These are phyloP conservation scores for Urochloa ruziziensis DNA, from an alignment of 176 grass and related monocot species.

Conservation along the genomic window DNA sequence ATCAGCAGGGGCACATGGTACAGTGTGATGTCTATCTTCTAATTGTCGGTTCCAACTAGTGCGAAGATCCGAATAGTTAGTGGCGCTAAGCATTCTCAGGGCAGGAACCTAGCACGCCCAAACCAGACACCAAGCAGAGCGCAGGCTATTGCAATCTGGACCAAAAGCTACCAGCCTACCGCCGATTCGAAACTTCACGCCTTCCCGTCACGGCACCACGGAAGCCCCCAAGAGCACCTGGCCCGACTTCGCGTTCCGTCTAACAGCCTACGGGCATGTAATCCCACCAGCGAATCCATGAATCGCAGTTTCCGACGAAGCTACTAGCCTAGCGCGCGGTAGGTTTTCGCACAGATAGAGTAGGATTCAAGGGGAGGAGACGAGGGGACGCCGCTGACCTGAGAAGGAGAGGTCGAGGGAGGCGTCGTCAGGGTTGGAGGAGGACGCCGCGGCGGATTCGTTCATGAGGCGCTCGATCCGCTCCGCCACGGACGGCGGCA, in stretches of 20 bases:
- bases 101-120: neutral
- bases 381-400: conserved; percentile 34
- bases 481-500: conserved; percentile 71
- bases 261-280: neutral
- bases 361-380: neutral
- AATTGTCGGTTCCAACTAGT: neutral
- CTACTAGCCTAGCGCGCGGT: neutral
- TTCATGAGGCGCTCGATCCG: conserved; percentile 76
- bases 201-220: neutral
- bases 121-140: neutral
- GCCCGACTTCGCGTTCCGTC: neutral
- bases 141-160: neutral
- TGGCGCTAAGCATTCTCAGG: neutral
- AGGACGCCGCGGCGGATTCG: conserved; percentile 52
- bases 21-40: neutral
- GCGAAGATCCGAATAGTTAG: neutral
- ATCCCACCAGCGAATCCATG: neutral
- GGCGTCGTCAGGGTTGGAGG: conserved; percentile 57
- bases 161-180: neutral
- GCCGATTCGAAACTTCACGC: neutral
- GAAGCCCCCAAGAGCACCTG: neutral
- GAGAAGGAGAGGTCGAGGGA: conserved; percentile 85
- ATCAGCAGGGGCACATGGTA: neutral
- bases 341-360: neutral
- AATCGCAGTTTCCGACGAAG: neutral